These are phyloP conservation scores for Leishmania amazonensis DNA, from an alignment of 208 protist genomes.

Conservation along the genomic window DNA sequence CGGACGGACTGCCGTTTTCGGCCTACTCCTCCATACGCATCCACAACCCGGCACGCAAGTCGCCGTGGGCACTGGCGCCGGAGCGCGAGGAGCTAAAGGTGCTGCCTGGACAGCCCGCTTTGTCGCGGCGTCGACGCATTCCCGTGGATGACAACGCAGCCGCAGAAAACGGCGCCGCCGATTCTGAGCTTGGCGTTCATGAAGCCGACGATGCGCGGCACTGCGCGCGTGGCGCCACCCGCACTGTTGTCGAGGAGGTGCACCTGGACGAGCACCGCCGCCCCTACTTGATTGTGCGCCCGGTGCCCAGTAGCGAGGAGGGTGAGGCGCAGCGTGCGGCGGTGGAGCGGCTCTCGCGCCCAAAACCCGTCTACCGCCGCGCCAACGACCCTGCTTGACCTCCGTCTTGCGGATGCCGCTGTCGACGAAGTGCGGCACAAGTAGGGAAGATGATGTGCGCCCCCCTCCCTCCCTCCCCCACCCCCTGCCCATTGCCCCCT, in stretches of 20 bases:
- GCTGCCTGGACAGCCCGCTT: conserved; percentile 38
- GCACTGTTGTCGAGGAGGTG: conserved; percentile 67
- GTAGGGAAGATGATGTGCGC: neutral
- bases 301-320: conserved; percentile 49
- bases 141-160: neutral
- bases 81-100: conserved; percentile 27
- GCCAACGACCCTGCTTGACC: conserved; percentile 11
- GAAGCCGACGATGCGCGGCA: conserved; percentile 15
- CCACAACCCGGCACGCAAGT: conserved; percentile 61
- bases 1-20: conserved; percentile 44
- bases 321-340: conserved; percentile 49
- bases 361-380: conserved; percentile 49
- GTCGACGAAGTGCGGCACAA: neutral
- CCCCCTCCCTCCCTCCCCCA: too few species aligned
- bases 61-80: conserved; percentile 75
- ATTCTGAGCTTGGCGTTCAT: neutral
- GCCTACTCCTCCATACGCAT: conserved; percentile 62
- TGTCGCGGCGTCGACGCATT: conserved; percentile 36
- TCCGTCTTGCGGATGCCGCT: neutral
- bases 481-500: too few species aligned
- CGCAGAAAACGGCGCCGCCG: neutral
- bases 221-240: neutral
- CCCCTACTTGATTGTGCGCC: conserved; percentile 74
- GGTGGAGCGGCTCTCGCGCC: conserved; percentile 55
- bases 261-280: conserved; percentile 67